These are phyloP conservation scores for Scheffersomyces insectosa DNA, from an alignment of 1,139 yeast species.

Conservation along the genomic window DNA sequence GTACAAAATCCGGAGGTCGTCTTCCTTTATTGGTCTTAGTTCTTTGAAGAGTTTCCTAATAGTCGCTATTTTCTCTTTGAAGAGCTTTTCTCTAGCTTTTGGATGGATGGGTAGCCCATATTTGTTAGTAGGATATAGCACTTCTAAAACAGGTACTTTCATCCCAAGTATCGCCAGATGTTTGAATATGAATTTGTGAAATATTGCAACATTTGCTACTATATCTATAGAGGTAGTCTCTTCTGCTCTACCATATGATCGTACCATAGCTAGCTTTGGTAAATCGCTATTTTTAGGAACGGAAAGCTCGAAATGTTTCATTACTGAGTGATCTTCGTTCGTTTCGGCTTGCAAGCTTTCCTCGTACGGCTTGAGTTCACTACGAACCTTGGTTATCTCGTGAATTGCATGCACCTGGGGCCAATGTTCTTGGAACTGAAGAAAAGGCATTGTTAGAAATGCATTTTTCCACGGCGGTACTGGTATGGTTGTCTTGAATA, in stretches of 20 bases:
- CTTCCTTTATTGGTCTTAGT: slow-evolving; percentile 24
- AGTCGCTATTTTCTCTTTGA: slow-evolving; percentile 24
- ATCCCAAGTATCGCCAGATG: slow-evolving; percentile 18
- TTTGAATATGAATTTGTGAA: slow-evolving; percentile 22
- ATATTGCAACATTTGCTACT: slow-evolving; percentile 13
- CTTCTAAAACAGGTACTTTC: slow-evolving; percentile 34
- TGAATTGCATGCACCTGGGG: slow-evolving; percentile 39
- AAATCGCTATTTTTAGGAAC: neutral
- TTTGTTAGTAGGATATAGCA: slow-evolving; percentile 31
- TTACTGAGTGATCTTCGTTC: slow-evolving; percentile 10
- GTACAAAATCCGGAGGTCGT: slow-evolving; percentile 17
- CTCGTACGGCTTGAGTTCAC: slow-evolving; percentile 11
- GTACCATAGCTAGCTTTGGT: slow-evolving; percentile 1
- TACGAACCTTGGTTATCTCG: slow-evolving; percentile 24
- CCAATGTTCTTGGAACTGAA: slow-evolving; percentile 27
- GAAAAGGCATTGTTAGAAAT: slow-evolving; percentile 22
- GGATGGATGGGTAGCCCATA: slow-evolving; percentile 36
- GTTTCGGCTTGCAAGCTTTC: slow-evolving; percentile 11
- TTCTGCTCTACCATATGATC: neutral
- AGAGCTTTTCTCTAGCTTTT: slow-evolving; percentile 24
- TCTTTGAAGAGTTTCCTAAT: slow-evolving; percentile 20
- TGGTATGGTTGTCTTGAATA: slow-evolving; percentile 22
- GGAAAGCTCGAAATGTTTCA: slow-evolving; percentile 12
- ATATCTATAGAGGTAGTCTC: slow-evolving; percentile 3
- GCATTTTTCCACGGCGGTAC: slow-evolving; percentile 20